A percentile compares a stretch with the other conserved stretches of the same genome.
Conservation (phyloP, 1,284 basidiomycete species). For the Cronartium quercuum region DNA sequence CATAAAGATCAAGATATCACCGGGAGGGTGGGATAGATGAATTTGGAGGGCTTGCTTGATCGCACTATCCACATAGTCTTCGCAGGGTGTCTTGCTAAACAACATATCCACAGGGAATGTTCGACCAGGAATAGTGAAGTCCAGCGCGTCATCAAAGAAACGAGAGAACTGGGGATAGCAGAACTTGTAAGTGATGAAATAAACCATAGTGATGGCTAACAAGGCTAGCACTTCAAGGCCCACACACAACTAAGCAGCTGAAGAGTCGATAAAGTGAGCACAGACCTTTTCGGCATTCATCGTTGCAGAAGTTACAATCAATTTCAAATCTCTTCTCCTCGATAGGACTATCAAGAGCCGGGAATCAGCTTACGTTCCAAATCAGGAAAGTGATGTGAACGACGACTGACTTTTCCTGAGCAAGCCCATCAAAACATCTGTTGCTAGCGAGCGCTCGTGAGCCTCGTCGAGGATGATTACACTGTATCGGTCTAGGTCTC, state of each 20-base stretch:
- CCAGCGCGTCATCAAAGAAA: constrained; percentile 92
- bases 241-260: too few species aligned
- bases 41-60: constrained; percentile 97
- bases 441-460: constrained; percentile 89
- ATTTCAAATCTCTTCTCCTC: constrained; percentile 79
- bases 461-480: constrained; percentile 96
- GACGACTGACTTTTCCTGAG: constrained; percentile 71
- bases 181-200: not conserved
- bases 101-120: constrained; percentile 97
- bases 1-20: constrained; percentile 98
- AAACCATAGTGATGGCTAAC: too few species aligned
- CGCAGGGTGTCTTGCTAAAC: constrained; percentile 93
- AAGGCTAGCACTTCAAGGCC: too few species aligned
- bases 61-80: constrained; percentile 95
- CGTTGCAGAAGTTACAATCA: constrained; percentile 96
- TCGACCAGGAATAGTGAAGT: constrained; percentile 93
- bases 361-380: constrained; percentile 8
- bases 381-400: constrained; percentile 1
- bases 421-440: constrained; percentile 94
- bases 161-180: constrained; percentile 65
- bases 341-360: constrained; percentile 64
- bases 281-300: constrained; percentile 95
- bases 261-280: too few species aligned
- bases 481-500: constrained; percentile 87
- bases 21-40: constrained; percentile 84